Conservation (phyloP, 306 rosid species). For the Vicia faba region DNA sequence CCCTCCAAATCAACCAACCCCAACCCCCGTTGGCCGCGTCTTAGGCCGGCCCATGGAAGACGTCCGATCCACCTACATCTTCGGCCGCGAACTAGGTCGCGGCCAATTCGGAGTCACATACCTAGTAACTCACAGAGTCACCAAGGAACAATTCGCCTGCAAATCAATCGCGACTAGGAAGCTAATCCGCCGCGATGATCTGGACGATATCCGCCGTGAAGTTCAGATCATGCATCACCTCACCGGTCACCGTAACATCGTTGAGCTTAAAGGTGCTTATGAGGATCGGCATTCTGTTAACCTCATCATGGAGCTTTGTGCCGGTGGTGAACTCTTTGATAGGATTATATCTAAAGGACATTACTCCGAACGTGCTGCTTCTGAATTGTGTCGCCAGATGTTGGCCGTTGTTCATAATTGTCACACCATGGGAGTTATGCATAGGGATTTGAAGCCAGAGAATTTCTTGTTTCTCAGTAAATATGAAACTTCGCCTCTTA, state of each 20-base stretch:
- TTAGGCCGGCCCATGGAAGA: slow-evolving; percentile 86
- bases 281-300: slow-evolving; percentile 95
- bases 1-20: neutral
- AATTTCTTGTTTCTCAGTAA: slow-evolving; percentile 76
- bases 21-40: slow-evolving; percentile 58
- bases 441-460: slow-evolving; percentile 91
- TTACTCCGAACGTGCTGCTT: slow-evolving; percentile 94
- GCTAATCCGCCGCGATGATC: slow-evolving; percentile 67
- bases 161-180: slow-evolving; percentile 87
- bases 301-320: slow-evolving; percentile 94
- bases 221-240: slow-evolving; percentile 99
- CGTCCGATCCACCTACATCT: slow-evolving; percentile 65
- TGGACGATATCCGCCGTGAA: slow-evolving; percentile 91
- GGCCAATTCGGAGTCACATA: slow-evolving; percentile 96
- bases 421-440: slow-evolving; percentile 94
- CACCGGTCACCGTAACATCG: slow-evolving; percentile 90
- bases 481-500: slow-evolving; percentile 73
- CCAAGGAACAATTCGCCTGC: slow-evolving; percentile 80
- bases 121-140: slow-evolving; percentile 67
- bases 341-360: slow-evolving; percentile 86
- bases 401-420: slow-evolving; percentile 81
- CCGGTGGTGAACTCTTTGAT: slow-evolving; percentile 94
- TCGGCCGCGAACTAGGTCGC: slow-evolving; percentile 93
- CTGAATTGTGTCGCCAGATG: slow-evolving; percentile 81
- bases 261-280: slow-evolving; percentile 86